A percentile compares a stretch with the other conserved stretches of the same genome.
phyloP scores from a whole-genome alignment of 2,329 filamentous ascomycete genomes.

The Colletotrichum cordylinicola region DNA sequence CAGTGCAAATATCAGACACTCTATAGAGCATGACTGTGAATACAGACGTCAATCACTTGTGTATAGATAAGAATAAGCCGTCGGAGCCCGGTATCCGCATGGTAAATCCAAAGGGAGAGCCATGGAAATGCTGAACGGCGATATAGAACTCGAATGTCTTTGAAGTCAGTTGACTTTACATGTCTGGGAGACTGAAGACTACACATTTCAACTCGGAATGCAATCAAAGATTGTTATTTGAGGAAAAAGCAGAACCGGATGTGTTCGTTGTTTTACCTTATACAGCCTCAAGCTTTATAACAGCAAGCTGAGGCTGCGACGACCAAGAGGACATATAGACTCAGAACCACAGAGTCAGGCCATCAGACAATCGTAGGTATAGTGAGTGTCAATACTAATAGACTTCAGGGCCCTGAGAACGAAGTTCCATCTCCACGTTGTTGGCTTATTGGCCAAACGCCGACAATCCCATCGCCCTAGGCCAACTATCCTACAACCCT shows the following conservation, averaged over 20 bases:
- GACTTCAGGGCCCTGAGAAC: not conserved
- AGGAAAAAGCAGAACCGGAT: not conserved
- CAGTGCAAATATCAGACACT: not conserved
- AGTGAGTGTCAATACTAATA: not conserved
- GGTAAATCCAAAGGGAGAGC: not conserved
- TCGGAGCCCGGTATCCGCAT: not conserved
- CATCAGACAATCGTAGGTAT: not conserved
- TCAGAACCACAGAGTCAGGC: not conserved
- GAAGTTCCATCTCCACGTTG: not conserved
- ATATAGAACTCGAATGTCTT: not conserved
- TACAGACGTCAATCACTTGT: not conserved
- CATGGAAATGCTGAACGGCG: not conserved
- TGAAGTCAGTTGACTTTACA: too few species aligned
- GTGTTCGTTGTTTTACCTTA: not conserved
- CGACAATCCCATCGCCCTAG: not conserved
- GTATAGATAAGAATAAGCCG: not conserved
- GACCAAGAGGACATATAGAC: not conserved
- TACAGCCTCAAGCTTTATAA: not conserved
- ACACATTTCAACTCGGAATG: not conserved
- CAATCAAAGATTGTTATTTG: not conserved
- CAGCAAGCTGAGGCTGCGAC: not conserved
- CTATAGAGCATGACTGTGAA: not conserved
- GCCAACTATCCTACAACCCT: not conserved
- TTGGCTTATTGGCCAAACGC: not conserved
- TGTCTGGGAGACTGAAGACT: too few species aligned